A percentile compares a stretch with the other conserved stretches of the same genome.
These are phyloP conservation scores for Mycena citricolor DNA, from an alignment of 1,284 basidiomycete genomes.

Conservation along the genomic window DNA sequence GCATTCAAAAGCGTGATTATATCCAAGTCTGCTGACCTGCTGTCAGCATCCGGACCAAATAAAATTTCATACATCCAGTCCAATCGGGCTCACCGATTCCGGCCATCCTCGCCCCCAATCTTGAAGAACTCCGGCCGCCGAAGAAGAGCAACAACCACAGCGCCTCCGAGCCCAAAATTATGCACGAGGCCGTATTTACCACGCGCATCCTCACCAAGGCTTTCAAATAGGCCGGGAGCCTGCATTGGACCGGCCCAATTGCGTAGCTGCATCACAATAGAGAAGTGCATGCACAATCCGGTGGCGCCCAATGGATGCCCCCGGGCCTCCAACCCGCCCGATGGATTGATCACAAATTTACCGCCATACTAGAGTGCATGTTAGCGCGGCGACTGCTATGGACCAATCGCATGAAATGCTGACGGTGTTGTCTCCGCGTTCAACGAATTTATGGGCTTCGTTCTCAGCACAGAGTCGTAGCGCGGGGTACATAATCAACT, in stretches of 20 bases:
- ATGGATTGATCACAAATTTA: conserved; percentile 82
- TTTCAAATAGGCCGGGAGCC: conserved; percentile 65
- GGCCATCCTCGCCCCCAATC: conserved; percentile 49
- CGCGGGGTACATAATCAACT: conserved; percentile 82
- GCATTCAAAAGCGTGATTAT: too few relatives aligned
- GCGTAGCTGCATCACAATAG: background rate
- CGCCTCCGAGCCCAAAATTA: conserved; percentile 72
- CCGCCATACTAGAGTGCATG: too few relatives aligned
- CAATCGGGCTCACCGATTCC: too few relatives aligned
- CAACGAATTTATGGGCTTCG: conserved; percentile 74
- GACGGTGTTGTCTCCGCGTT: conserved; percentile 77
- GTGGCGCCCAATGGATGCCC: too few relatives aligned
- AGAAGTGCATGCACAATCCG: conserved; percentile 56
- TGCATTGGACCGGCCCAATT: conserved; percentile 76
- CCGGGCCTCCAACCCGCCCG: too few relatives aligned
- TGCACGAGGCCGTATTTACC: conserved; percentile 81
- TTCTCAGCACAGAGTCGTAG: conserved; percentile 70
- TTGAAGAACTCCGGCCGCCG: conserved; percentile 59
- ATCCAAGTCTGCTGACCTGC: too few relatives aligned
- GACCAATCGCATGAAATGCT: conserved; percentile 26
- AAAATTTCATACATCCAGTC: too few relatives aligned
- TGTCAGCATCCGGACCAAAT: too few relatives aligned
- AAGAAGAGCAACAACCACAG: conserved; percentile 57
- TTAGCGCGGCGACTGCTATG: too few relatives aligned
- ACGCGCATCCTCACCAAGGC: conserved; percentile 63